phyloP scores from a whole-genome alignment of 2,329 filamentous ascomycete species.

The Lasiodiplodia theobromae region DNA sequence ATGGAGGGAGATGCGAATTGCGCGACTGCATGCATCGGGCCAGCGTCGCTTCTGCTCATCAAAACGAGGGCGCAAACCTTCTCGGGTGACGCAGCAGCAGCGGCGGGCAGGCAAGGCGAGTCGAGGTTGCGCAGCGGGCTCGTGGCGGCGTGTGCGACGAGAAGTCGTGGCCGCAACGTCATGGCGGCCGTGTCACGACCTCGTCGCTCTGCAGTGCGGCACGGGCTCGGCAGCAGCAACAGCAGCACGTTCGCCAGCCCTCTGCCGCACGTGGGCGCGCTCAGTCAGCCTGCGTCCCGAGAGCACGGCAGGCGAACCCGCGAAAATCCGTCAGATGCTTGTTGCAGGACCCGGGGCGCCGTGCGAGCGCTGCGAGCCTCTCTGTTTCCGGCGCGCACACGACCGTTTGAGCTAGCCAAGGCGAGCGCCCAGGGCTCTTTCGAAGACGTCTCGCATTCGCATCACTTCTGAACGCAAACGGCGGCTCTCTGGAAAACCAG shows the following conservation, averaged over 20 bases:
- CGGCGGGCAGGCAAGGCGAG: background rate
- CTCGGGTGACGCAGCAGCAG: slow-evolving; percentile 23
- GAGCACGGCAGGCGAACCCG: slow-evolving; percentile 19
- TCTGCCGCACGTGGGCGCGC: slow-evolving; percentile 24
- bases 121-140: background rate
- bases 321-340: slow-evolving; percentile 27
- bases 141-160: slow-evolving; percentile 5
- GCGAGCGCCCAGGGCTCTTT: slow-evolving; percentile 4
- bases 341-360: slow-evolving; percentile 7
- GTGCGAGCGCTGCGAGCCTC: slow-evolving; percentile 5
- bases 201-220: background rate
- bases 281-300: slow-evolving; percentile 26
- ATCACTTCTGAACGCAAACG: slow-evolving; percentile 5
- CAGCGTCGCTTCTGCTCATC: slow-evolving; percentile 24
- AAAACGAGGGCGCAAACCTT: slow-evolving; percentile 20
- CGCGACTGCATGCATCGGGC: slow-evolving; percentile 10
- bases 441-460: slow-evolving; percentile 13
- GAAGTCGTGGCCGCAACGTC: slow-evolving; percentile 22
- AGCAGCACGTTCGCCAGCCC: slow-evolving; percentile 13
- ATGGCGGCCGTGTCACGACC: background rate
- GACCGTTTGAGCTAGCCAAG: slow-evolving; percentile 22
- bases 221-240: slow-evolving; percentile 3
- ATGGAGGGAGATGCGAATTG: background rate
- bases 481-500: slow-evolving; percentile 19
- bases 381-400: slow-evolving; percentile 15